Evolutionary conservation across 371 early-diverging fungal genomes (phyloP).

Genomic region (Rhizopus microsporus): DNA sequence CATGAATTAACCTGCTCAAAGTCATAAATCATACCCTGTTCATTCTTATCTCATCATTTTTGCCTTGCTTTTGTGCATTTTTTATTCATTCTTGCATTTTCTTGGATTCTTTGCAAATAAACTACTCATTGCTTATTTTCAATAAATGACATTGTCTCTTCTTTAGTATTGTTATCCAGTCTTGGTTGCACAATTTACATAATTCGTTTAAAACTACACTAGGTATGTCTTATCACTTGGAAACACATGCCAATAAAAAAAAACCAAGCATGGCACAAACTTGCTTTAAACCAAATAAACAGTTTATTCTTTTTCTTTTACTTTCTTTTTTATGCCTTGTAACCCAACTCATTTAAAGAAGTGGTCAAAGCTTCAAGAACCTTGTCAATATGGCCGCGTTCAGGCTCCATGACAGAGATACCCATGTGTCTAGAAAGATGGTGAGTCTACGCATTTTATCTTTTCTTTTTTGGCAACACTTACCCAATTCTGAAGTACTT

Average conservation of each 20-base stretch:
- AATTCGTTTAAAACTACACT: too few species aligned
- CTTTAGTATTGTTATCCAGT: too few species aligned
- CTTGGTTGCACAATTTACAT: too few species aligned
- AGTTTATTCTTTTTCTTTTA: background rate
- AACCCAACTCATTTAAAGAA: slow-evolving; percentile 70
- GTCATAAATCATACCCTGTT: background rate
- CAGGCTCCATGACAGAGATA: slow-evolving; percentile 78
- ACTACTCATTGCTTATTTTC: too few species aligned
- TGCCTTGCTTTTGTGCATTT: slow-evolving; percentile 11
- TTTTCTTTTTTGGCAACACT: slow-evolving; percentile 11
- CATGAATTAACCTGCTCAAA: slow-evolving; percentile 11
- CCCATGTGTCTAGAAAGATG: slow-evolving; percentile 78
- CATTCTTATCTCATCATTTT: background rate
- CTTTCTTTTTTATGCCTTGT: slow-evolving; percentile 23
- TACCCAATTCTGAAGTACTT: slow-evolving; percentile 94
- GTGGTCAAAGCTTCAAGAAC: slow-evolving; percentile 72
- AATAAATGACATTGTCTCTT: too few species aligned
- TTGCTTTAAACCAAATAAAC: too few species aligned
- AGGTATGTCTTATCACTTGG: too few species aligned
- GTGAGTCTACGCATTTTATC: background rate
- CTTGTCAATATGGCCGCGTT: slow-evolving; percentile 72
- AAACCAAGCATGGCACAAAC: too few species aligned
- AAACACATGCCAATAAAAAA: too few species aligned
- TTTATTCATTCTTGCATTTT: too few species aligned
- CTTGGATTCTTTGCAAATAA: too few species aligned